These are phyloP conservation scores for Aspergillus biplanus DNA, from an alignment of 495 filamentous ascomycete species.

Conservation along the genomic window DNA sequence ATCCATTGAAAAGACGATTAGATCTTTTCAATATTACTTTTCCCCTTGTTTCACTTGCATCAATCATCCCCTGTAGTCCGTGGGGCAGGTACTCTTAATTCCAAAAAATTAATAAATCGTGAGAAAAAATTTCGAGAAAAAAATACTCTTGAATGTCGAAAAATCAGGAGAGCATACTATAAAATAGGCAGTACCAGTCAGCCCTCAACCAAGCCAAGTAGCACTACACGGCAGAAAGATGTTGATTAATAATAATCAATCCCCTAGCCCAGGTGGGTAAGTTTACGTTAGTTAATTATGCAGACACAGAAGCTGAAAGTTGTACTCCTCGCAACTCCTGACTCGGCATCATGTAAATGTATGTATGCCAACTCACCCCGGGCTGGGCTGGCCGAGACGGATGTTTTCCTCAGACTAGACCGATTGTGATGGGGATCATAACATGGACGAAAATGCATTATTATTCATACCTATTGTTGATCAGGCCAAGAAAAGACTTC, in stretches of 20 bases:
- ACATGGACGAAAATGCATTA: too few species aligned
- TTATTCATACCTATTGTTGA: too few species aligned
- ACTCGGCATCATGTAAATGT: neutral
- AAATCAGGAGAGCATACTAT: too few species aligned
- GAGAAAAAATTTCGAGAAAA: neutral
- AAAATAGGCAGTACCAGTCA: too few species aligned
- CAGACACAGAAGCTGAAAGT: neutral
- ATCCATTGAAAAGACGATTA: conserved; percentile 23
- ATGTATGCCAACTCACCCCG: neutral
- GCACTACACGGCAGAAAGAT: too few species aligned
- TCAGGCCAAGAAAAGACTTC: too few species aligned
- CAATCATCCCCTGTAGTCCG: neutral
- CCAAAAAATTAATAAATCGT: neutral
- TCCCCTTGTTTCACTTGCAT: neutral
- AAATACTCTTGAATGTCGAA: too few species aligned
- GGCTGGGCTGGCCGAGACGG: neutral
- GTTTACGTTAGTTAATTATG: neutral
- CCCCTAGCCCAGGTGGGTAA: too few species aligned
- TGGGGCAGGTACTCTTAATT: neutral
- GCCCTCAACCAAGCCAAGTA: too few species aligned
- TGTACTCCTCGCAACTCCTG: neutral
- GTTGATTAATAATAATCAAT: too few species aligned
- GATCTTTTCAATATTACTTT: conserved; percentile 12
- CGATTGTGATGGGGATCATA: too few species aligned
- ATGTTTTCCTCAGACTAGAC: neutral